Conservation (phyloP, 257 asterid genomes). For the Euphrasia confusa region DNA sequence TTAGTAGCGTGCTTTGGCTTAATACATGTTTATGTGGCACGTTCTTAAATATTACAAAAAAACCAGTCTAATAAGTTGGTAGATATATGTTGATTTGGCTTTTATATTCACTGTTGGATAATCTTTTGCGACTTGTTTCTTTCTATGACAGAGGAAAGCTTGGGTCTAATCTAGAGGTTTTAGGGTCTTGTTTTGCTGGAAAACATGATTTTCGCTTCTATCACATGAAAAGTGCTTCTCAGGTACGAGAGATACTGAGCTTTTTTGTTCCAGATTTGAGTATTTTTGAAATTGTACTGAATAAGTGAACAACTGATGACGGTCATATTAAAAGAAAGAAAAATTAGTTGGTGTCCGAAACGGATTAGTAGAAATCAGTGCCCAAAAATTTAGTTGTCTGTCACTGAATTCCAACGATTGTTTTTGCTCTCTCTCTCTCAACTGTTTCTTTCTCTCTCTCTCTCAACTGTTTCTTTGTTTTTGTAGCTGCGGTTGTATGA, state of each 20-base stretch:
- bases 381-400: no score
- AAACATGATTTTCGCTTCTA: conserved; percentile 51
- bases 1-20: background rate
- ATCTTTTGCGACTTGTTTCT: conserved; percentile 16
- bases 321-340: no score
- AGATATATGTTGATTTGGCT: background rate
- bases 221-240: conserved; percentile 67
- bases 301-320: no score
- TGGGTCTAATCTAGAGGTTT: conserved; percentile 43
- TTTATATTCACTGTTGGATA: background rate
- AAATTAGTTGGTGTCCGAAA: no score
- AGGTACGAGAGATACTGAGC: conserved; percentile 43
- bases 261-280: conserved; percentile 18
- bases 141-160: conserved; percentile 52
- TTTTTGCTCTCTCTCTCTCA: no score
- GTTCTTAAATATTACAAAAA: background rate
- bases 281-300: background rate
- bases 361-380: no score
- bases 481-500: conserved; percentile 76
- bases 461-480: conserved; percentile 21
- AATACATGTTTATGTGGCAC: background rate
- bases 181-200: conserved; percentile 36
- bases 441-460: background rate
- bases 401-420: no score
- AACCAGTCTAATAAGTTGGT: background rate